Conservation (phyloP, 2,329 filamentous ascomycete species). For the Leptographium procerum region DNA sequence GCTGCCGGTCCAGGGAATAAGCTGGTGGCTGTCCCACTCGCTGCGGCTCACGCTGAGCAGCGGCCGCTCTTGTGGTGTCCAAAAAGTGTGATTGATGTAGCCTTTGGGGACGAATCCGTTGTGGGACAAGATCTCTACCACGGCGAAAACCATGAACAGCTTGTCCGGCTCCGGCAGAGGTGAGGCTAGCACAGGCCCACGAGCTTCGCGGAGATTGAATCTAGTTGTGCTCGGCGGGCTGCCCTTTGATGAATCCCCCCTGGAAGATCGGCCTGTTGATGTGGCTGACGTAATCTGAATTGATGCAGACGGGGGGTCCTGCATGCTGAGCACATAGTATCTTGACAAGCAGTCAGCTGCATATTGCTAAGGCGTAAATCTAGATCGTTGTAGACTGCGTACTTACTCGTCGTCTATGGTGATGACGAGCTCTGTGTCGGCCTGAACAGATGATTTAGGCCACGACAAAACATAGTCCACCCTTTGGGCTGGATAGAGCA, state of each 20-base stretch:
- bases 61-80: slow-evolving; percentile 12
- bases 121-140: slow-evolving; percentile 13
- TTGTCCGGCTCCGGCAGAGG: slow-evolving; percentile 9
- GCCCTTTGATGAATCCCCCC: background rate
- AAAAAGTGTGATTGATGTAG: slow-evolving; percentile 15
- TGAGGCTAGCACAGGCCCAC: slow-evolving; percentile 1
- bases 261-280: background rate
- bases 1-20: slow-evolving; percentile 15
- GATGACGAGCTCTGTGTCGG: slow-evolving; percentile 9
- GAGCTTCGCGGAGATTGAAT: slow-evolving; percentile 8
- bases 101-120: slow-evolving; percentile 13
- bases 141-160: slow-evolving; percentile 13
- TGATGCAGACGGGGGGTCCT: background rate
- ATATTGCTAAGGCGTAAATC: too few species aligned
- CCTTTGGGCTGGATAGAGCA: slow-evolving; percentile 15
- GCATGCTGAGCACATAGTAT: background rate
- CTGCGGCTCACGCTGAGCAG: slow-evolving; percentile 10
- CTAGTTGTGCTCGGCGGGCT: background rate
- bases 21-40: slow-evolving; percentile 14
- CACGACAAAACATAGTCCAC: slow-evolving; percentile 13
- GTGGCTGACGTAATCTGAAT: background rate
- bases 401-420: slow-evolving; percentile 15
- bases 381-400: too few species aligned
- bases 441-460: background rate
- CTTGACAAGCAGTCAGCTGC: background rate